Evolutionary conservation across 176 grass and related monocot genomes (phyloP).

Genomic region (Triticum aestivum): IWGSC_CS_RefSeq_v2.1 NC_057801.1:547894980-547895479

Average conservation of each 20-base stretch:
- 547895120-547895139: conserved; percentile 22
- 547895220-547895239: neutral
- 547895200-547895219: neutral
- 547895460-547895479: neutral
- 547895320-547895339: conserved; percentile 25
- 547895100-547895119: neutral
- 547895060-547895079: neutral
- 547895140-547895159: conserved; percentile 23
- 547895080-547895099: conserved; percentile 2
- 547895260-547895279: neutral
- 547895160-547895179: neutral
- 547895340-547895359: neutral
- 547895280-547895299: neutral
- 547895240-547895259: neutral
- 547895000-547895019: neutral
- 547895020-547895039: neutral
- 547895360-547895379: neutral
- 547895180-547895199: neutral
- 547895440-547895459: neutral
- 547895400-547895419: neutral
- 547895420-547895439: neutral
- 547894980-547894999: neutral
- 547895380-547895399: conserved; percentile 27
- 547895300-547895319: neutral
- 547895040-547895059: neutral